phyloP scores from a whole-genome alignment of 2,329 filamentous ascomycete species.

The Bisporella sp. region DNA sequence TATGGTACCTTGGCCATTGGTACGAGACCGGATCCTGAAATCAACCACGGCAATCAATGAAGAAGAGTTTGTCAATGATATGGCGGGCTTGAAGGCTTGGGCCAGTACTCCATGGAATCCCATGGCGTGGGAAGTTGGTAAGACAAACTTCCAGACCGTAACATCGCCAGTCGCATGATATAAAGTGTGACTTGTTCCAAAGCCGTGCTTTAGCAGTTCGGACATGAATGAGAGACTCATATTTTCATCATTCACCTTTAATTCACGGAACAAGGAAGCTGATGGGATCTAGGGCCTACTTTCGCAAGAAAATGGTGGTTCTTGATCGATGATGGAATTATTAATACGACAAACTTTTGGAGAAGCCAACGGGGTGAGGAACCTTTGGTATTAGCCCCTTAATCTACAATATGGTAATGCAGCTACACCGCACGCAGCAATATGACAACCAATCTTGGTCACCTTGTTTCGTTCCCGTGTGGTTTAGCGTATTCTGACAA shows the following conservation, averaged over 20 bases:
- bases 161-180: too few relatives aligned
- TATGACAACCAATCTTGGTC: too few relatives aligned
- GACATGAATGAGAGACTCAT: constrained; percentile 17
- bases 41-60: constrained; percentile 16
- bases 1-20: constrained; percentile 14
- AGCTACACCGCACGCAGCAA: too few relatives aligned
- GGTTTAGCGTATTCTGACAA: constrained; percentile 1
- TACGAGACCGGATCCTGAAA: constrained; percentile 13
- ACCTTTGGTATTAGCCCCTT: too few relatives aligned
- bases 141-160: constrained; percentile 24
- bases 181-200: too few relatives aligned
- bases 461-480: background rate
- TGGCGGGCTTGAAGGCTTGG: constrained; percentile 23
- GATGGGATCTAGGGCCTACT: background rate
- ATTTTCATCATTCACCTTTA: background rate
- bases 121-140: constrained; percentile 24
- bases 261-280: background rate
- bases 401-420: too few relatives aligned
- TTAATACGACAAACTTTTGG: too few relatives aligned
- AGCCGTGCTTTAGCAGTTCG: constrained; percentile 6
- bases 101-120: constrained; percentile 25
- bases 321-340: too few relatives aligned
- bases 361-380: too few relatives aligned
- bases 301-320: too few relatives aligned
- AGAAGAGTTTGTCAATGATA: constrained; percentile 11